Base-by-base conservation (phyloP, 2,329 filamentous ascomycete genomes). In the Orbilia brochopaga region DNA sequence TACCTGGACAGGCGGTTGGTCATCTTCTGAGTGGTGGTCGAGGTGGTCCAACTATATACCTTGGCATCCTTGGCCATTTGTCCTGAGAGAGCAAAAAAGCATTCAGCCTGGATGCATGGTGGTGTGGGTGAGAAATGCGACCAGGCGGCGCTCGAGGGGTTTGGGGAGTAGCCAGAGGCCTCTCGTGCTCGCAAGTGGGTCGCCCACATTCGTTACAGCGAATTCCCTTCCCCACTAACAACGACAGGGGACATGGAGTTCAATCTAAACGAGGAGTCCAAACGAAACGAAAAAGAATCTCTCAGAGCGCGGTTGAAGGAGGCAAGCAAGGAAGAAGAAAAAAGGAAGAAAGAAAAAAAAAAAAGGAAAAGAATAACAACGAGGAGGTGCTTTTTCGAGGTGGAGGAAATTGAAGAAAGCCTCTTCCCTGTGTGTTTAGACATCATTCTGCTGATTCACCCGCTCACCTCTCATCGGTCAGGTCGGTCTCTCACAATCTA, bases 371-470 rank as follows among this genome's bases (percentile, higher is more conserved):
- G 58, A 70, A 69, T 57, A n/a, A 57, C 44, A 60, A 40, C 35
- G 57, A 42, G 37, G 51, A 70, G 59, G 59, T 64, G 65, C 53
- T 69, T 55, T 52, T 69, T 64, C 51, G 54, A 50, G 17, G 66
- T 54, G 66, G 58, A 53, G 58, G 58, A 69, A 70, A 70, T 70
- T 63, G 65, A 63, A 40, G 65, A 69, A 69, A 63, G 65, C 66
- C 66, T 64, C 66, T 70, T 70, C 66, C 66, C 66, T 69, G 65
- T 53, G 65, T 62, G 65, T 69, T 69, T 63, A 69, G 66, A 70
- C 66, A 63, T 70, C 66, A 70, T 63, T 63, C 65, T 69, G 65
- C 65, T 69, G 65, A 63, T 70, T 64, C 66, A 70, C 66, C 59
- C 63, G 59, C 59, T 63, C 59, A 62, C 48, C 66, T 65, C 56